phyloP scores from a whole-genome alignment of 371 early-diverging fungal species.

The Zancudomyces culisetae region DNA sequence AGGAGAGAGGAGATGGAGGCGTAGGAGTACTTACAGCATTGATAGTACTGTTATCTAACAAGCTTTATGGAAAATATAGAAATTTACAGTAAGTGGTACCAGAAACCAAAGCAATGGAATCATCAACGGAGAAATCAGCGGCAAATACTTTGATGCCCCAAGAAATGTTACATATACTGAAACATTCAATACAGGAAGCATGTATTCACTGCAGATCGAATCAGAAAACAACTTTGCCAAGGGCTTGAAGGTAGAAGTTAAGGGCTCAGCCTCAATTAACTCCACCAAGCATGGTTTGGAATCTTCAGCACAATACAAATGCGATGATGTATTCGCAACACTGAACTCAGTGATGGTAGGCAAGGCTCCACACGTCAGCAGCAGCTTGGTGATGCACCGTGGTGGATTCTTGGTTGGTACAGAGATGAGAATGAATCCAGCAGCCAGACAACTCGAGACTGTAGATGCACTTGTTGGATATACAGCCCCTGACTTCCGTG shows the following conservation, averaged over 20 bases:
- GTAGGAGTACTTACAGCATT: too few relatives aligned
- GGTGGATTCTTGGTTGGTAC: slow-evolving; percentile 80
- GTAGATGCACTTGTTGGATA: slow-evolving; percentile 76
- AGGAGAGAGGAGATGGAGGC: background rate
- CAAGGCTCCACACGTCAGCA: slow-evolving; percentile 58
- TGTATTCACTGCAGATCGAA: slow-evolving; percentile 79
- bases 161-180: slow-evolving; percentile 70
- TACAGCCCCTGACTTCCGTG: slow-evolving; percentile 65
- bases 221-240: slow-evolving; percentile 82
- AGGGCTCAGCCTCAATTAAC: slow-evolving; percentile 20
- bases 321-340: slow-evolving; percentile 53
- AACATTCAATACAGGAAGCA: slow-evolving; percentile 85
- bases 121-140: slow-evolving; percentile 88
- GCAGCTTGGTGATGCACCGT: slow-evolving; percentile 47
- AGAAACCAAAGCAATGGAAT: slow-evolving; percentile 85
- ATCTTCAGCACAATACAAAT: slow-evolving; percentile 57
- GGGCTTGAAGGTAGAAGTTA: slow-evolving; percentile 55
- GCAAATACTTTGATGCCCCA: slow-evolving; percentile 83
- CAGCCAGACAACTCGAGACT: slow-evolving; percentile 62
- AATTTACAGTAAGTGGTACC: slow-evolving; percentile 84
- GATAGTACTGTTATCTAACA: too few relatives aligned
- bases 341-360: slow-evolving; percentile 52
- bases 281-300: slow-evolving; percentile 52
- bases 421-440: slow-evolving; percentile 79
- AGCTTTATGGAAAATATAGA: slow-evolving; percentile 13